A percentile compares a stretch with the other conserved stretches of the same genome.
Conservation (phyloP, 1,139 yeast genomes). For the Geotrichum candidum region DNA sequence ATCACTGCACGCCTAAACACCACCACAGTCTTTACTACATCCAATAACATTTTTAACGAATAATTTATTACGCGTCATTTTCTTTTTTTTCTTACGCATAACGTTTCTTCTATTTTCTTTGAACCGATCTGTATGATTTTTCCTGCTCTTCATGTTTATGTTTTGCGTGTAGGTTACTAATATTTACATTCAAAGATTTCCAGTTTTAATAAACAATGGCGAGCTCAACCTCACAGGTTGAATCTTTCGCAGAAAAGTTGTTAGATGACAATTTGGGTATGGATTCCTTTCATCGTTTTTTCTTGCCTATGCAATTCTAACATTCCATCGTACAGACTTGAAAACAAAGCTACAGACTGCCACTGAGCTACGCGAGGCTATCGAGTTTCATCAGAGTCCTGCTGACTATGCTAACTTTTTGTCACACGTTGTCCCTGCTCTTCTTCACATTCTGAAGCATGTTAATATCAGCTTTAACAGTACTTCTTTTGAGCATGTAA, state of each 20-base stretch:
- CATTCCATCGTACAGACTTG: conserved; percentile 40
- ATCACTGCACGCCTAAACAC: background rate
- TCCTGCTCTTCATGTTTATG: background rate
- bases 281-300: background rate
- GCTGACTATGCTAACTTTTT: conserved; percentile 57
- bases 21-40: background rate
- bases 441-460: conserved; percentile 45
- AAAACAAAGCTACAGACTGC: conserved; percentile 59
- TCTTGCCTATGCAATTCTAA: background rate
- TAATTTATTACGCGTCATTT: background rate
- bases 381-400: conserved; percentile 76
- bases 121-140: background rate
- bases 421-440: conserved; percentile 31
- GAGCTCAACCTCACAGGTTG: conserved; percentile 17
- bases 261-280: conserved; percentile 21
- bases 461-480: conserved; percentile 64
- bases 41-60: background rate
- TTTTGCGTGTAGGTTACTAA: background rate
- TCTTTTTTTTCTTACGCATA: background rate
- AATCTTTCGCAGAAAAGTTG: conserved; percentile 22
- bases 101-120: background rate
- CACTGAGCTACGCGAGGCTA: conserved; percentile 77
- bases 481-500: conserved; percentile 30
- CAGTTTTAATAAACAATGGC: conserved; percentile 9
- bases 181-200: background rate